A percentile compares a stretch with the other conserved stretches of the same genome.
Conservation (phyloP, 495 filamentous ascomycete species). For the Daldinia childiae region DNA sequence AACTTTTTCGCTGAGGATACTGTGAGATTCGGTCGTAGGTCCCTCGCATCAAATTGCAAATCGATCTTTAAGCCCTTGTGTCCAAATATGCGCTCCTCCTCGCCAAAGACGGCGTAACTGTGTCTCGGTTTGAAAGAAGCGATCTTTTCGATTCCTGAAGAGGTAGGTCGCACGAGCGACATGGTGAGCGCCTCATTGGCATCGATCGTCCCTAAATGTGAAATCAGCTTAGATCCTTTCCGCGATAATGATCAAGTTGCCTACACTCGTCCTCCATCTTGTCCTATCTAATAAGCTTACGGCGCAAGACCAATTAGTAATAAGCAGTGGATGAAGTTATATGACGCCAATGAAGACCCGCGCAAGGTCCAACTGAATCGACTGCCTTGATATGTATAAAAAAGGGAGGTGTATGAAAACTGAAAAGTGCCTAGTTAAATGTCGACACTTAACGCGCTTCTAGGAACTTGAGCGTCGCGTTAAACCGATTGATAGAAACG, state of each 20-base stretch:
- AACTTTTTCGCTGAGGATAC: conserved; percentile 80
- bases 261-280: conserved; percentile 62
- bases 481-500: conserved; percentile 11
- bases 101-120: conserved; percentile 91
- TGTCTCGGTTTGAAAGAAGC: conserved; percentile 82
- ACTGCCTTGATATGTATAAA: background rate
- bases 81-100: conserved; percentile 89
- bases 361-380: background rate
- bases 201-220: conserved; percentile 70
- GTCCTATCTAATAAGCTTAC: conserved; percentile 6
- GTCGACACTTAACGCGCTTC: conserved; percentile 33
- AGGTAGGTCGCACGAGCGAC: conserved; percentile 70
- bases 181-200: conserved; percentile 79
- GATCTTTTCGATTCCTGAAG: conserved; percentile 64
- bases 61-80: conserved; percentile 81
- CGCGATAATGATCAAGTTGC: conserved; percentile 17
- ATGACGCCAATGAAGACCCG: background rate
- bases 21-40: conserved; percentile 78
- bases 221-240: conserved; percentile 26
- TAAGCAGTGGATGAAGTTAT: background rate
- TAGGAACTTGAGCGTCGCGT: conserved; percentile 23
- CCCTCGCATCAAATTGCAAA: conserved; percentile 80
- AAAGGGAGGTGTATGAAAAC: background rate
- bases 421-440: background rate
- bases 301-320: background rate